Evolutionary conservation across 495 filamentous ascomycete species (phyloP).

Genomic region (Aspergillus kassunensis): DNA sequence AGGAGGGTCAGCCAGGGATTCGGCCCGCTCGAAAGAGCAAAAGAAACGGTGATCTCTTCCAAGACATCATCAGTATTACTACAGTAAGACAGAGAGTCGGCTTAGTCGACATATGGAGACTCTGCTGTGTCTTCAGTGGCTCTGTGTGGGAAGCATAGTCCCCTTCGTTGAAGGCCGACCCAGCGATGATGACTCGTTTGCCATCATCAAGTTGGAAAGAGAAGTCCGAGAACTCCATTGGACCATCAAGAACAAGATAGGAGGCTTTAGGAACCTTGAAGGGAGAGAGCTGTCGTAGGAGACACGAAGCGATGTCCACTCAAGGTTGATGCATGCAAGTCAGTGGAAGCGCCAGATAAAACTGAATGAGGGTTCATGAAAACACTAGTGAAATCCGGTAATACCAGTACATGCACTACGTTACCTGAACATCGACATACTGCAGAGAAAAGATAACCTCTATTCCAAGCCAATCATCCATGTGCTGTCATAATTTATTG

Average conservation of each 20-base stretch:
- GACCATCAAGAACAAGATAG: conserved; percentile 9
- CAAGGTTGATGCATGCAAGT: conserved; percentile 10
- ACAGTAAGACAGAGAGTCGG: conserved; percentile 4
- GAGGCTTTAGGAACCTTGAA: not conserved
- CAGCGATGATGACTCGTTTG: conserved; percentile 16
- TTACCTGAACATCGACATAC: too few relatives aligned
- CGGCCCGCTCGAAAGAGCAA: conserved; percentile 16
- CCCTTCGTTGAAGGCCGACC: conserved; percentile 16
- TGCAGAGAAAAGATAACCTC: too few relatives aligned
- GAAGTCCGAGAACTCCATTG: conserved; percentile 8
- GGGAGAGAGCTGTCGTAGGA: conserved; percentile 7
- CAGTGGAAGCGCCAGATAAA: conserved; percentile 1
- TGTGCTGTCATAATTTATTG: too few relatives aligned
- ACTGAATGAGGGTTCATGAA: not conserved
- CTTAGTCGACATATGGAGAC: conserved; percentile 11
- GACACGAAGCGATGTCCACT: conserved; percentile 15
- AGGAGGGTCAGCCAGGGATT: conserved; percentile 20
- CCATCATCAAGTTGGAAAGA: conserved; percentile 14
- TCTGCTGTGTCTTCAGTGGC: conserved; percentile 10
- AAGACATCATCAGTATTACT: conserved; percentile 1
- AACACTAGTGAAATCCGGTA: conserved; percentile 5
- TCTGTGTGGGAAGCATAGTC: conserved; percentile 8
- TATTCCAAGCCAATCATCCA: too few relatives aligned
- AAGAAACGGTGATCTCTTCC: conserved; percentile 16
- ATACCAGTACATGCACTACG: not conserved